Evolutionary conservation across 148 eudicot genomes (phyloP).

Genomic region (Nepenthes gracilis): DNA sequence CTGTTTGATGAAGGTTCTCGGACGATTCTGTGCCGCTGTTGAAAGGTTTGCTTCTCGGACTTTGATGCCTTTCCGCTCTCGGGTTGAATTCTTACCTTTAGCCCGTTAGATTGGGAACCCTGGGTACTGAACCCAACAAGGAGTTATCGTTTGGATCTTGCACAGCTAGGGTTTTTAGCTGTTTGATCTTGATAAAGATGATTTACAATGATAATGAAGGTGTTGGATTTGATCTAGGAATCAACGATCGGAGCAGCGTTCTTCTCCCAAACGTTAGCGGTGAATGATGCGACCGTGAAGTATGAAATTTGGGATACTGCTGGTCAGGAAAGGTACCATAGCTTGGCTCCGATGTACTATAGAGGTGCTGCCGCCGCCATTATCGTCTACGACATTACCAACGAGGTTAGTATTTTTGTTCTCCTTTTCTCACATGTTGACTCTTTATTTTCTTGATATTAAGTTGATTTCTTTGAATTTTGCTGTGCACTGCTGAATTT

Average conservation of each 20-base stretch:
- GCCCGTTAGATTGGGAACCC: no score
- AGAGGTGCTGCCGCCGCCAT: slow-evolving; percentile 93
- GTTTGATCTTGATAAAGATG: neutral
- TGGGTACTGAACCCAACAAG: no score
- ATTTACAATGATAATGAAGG: slow-evolving; percentile 1
- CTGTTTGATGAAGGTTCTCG: no score
- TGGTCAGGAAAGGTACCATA: slow-evolving; percentile 85
- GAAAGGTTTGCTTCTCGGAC: no score
- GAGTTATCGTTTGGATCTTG: no score
- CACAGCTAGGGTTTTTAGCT: neutral
- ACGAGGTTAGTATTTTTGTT: slow-evolving; percentile 25
- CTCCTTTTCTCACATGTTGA: neutral
- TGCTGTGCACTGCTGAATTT: no score
- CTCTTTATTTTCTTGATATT: neutral
- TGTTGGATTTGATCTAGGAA: slow-evolving; percentile 33
- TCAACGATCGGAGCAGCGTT: slow-evolving; percentile 95
- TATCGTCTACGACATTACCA: slow-evolving; percentile 74
- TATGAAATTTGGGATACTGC: slow-evolving; percentile 96
- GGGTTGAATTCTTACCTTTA: no score
- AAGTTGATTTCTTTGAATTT: no score
- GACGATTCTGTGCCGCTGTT: no score
- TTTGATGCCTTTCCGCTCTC: no score
- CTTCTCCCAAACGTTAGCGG: slow-evolving; percentile 77
- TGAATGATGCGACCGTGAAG: slow-evolving; percentile 70
- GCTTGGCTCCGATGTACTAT: slow-evolving; percentile 95